phyloP scores from a whole-genome alignment of 2,329 filamentous ascomycete species.

The Arthrinium phaeospermum region DNA sequence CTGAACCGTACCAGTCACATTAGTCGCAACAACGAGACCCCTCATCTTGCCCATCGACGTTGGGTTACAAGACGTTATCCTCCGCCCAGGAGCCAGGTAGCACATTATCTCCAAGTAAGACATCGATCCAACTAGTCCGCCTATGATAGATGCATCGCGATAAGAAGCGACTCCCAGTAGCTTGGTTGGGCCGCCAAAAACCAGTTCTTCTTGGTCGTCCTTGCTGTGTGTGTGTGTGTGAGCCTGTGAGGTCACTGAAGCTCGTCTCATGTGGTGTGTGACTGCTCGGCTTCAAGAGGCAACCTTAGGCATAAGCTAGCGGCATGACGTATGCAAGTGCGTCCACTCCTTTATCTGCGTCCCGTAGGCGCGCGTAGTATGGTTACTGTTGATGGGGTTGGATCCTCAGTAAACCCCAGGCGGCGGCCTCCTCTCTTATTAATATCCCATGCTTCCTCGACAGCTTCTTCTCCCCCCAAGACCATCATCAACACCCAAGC shows the following conservation, averaged over 20 bases:
- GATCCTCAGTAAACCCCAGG: background rate
- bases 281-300: constrained; percentile 10
- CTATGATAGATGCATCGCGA: constrained; percentile 4
- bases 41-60: background rate
- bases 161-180: background rate
- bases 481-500: background rate
- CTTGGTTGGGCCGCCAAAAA: constrained; percentile 1
- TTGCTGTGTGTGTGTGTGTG: background rate
- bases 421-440: background rate
- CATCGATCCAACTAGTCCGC: background rate
- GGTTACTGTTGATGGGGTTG: constrained; percentile 6
- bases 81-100: background rate
- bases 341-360: constrained; percentile 3
- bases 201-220: background rate
- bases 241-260: background rate
- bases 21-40: background rate
- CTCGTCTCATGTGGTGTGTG: constrained; percentile 1
- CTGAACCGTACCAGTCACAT: background rate
- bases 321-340: constrained; percentile 10
- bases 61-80: background rate
- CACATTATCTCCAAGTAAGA: background rate
- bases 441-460: background rate
- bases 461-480: constrained; percentile 2
- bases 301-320: constrained; percentile 12
- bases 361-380: background rate